phyloP scores from a whole-genome alignment of 106 monocot genomes.

The Apostasia shenzhenica region DNA sequence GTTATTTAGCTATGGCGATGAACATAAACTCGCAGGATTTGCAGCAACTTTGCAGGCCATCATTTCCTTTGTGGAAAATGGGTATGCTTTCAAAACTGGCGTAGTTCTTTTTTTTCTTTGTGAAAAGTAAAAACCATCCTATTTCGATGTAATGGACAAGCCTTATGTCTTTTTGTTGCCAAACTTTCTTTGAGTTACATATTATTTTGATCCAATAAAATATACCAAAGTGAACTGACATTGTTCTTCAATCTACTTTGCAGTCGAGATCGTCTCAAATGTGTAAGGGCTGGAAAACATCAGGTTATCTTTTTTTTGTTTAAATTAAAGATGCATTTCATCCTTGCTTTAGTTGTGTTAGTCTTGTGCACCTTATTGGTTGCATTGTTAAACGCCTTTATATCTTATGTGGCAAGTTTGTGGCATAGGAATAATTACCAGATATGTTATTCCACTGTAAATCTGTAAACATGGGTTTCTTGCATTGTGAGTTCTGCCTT shows the following conservation, averaged over 20 bases:
- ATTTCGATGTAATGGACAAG: conserved; percentile 9
- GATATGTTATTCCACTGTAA: too few species aligned
- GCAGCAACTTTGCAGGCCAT: conserved; percentile 98
- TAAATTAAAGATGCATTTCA: neutral
- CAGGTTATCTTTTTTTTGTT: conserved; percentile 46
- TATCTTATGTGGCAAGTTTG: too few species aligned
- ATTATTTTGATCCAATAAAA: conserved; percentile 4
- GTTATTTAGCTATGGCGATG: conserved; percentile 87
- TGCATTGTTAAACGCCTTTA: too few species aligned
- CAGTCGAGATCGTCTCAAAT: conserved; percentile 86
- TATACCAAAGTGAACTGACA: neutral
- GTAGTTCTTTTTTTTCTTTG: conserved; percentile 96
- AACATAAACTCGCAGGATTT: conserved; percentile 95
- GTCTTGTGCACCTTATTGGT: too few species aligned
- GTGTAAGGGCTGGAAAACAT: conserved; percentile 91
- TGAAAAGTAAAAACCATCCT: conserved; percentile 57
- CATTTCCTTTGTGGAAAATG: conserved; percentile 96
- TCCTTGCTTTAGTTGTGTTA: neutral
- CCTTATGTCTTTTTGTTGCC: conserved; percentile 15
- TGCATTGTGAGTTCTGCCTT: too few species aligned
- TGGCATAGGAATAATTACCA: too few species aligned
- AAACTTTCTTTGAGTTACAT: conserved; percentile 5
- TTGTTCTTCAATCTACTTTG: conserved; percentile 10
- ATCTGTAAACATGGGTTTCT: too few species aligned
- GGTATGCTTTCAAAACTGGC: conserved; percentile 29